Base-by-base conservation (phyloP, 73 alveolate species). In the Paramecium tetraurelia region DNA sequence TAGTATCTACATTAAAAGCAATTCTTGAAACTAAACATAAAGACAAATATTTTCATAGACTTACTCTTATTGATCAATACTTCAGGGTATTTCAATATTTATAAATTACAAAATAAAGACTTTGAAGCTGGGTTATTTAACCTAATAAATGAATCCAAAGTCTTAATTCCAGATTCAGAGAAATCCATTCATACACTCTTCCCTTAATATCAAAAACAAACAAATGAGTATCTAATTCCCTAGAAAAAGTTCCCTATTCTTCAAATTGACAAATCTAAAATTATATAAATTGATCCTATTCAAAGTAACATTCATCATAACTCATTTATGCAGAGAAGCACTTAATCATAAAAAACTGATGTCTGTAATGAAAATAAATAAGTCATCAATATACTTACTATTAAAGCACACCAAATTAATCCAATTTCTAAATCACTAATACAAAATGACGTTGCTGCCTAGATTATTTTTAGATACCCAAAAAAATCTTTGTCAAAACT, bases 101-200 rank as follows among this genome's bases (percentile, higher is more conserved):
- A 72, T 35, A 72, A 35, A 72, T 20, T 21, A 29, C 58, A 72
- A 21, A 29, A 35, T 72, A 72, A 72, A 72, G 86, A 35, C 20
- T 35, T 72, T 72, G 59, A 72, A 72, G 59, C 59, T 35, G 38
- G 40, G 7, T 36, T 35, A 31, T 35, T 72, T 33, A 72, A 7
- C 38, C 31, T 72, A 11, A 35, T 36, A 10, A 72, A 40, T 36
- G 59, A 72, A 72, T 72, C 33, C 21, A 72, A 43, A 35, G n/a
- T 14, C n/a, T 9, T 33, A 21, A 72, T 29, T 12, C 8, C 9
- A 20, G 86, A 72, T n/a, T 40, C 53, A 36, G 86, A 72, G 14
- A 36, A 35, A 72, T 72, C 86, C n/a, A 40, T 72, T 36, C 86
- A 72, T 72, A 16, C 86, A 33, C 31, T 72, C 22, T 72, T 35